phyloP scores from a whole-genome alignment of 148 eudicot genomes.

The Linanthus parryae region DNA sequence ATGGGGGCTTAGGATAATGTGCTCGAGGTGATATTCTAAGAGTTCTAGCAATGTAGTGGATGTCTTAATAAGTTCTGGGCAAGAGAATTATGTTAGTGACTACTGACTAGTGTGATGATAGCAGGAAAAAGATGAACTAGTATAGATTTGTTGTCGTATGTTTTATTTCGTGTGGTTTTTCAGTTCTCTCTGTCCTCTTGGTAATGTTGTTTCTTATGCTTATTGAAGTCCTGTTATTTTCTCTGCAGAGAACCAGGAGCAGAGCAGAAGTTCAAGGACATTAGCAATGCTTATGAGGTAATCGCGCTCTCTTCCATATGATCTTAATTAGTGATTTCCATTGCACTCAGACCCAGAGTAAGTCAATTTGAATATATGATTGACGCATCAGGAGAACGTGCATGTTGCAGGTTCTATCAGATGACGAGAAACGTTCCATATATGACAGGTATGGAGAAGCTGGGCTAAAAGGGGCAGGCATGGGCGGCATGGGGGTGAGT shows the following conservation, averaged over 20 bases:
- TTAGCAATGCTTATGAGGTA: conserved; percentile 99
- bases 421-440: conserved; percentile 93
- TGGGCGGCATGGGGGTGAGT: conserved; percentile 94
- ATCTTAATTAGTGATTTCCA: too few species aligned
- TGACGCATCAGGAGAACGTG: background rate
- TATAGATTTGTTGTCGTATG: too few species aligned
- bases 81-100: too few species aligned
- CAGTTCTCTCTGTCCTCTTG: too few species aligned
- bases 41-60: too few species aligned
- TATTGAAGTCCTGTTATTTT: conserved; percentile 7
- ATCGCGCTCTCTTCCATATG: background rate
- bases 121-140: too few species aligned
- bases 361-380: conserved; percentile 3
- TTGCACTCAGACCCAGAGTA: too few species aligned
- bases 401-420: conserved; percentile 75
- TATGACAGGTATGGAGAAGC: conserved; percentile 97
- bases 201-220: conserved; percentile 1
- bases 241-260: conserved; percentile 89
- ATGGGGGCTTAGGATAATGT: too few species aligned
- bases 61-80: too few species aligned
- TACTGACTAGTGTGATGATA: too few species aligned
- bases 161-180: background rate
- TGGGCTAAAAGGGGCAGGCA: conserved; percentile 89
- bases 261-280: conserved; percentile 87
- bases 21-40: too few species aligned